These are phyloP conservation scores for Vachellia pachyceras DNA, from an alignment of 306 rosid genomes.

Conservation along the genomic window DNA sequence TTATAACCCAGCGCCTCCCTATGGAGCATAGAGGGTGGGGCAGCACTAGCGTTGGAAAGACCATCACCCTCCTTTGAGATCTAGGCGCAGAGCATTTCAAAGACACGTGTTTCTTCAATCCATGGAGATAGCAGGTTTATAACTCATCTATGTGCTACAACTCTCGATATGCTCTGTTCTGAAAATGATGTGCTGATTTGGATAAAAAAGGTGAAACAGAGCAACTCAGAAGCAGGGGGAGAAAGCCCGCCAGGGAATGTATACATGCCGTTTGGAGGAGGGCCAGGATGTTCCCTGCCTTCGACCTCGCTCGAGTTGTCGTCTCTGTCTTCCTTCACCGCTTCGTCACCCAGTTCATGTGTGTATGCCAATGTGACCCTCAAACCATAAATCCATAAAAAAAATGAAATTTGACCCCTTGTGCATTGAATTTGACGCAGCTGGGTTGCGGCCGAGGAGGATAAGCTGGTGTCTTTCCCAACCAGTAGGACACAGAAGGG, in stretches of 20 bases:
- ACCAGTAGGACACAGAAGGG: too few species aligned
- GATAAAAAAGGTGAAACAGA: slow-evolving; percentile 61
- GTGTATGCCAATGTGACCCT: neutral
- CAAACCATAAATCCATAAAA: too few species aligned
- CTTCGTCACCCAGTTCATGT: slow-evolving; percentile 78
- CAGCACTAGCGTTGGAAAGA: neutral
- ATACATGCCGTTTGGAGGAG: slow-evolving; percentile 92
- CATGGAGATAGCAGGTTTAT: slow-evolving; percentile 96
- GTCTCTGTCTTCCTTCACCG: slow-evolving; percentile 91
- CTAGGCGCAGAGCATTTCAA: slow-evolving; percentile 64
- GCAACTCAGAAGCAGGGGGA: slow-evolving; percentile 46
- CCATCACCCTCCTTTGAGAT: neutral
- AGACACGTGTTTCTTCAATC: slow-evolving; percentile 88
- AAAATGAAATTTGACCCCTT: too few species aligned
- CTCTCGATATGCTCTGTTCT: neutral
- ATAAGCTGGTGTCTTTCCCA: slow-evolving; percentile 86
- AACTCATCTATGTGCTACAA: too few species aligned
- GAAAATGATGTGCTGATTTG: too few species aligned
- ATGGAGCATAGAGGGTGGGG: neutral
- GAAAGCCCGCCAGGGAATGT: slow-evolving; percentile 44
- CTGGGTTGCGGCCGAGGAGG: slow-evolving; percentile 92
- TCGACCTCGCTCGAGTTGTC: slow-evolving; percentile 86
- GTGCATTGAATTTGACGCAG: slow-evolving; percentile 37
- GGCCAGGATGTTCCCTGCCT: slow-evolving; percentile 72
- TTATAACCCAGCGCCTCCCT: neutral